Percentiles rank a stretch among this genome's conserved stretches.
phyloP scores from a whole-genome alignment of 176 grass and related monocot species.

The Panicum miliaceum region DNA sequence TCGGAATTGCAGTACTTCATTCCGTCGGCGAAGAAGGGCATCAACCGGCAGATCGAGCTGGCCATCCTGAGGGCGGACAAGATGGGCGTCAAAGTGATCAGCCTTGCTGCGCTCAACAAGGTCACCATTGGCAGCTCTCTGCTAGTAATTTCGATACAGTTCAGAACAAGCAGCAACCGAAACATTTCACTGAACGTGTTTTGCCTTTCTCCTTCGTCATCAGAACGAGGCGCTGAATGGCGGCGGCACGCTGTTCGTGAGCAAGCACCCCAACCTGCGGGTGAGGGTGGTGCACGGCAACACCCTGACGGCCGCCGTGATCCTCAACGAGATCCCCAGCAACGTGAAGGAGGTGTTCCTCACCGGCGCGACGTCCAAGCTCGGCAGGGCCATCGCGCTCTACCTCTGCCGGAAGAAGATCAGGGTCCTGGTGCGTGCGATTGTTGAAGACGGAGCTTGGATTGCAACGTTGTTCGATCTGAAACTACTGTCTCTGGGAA shows the following conservation, averaged over 20 bases:
- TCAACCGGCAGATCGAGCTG: slow-evolving; percentile 86
- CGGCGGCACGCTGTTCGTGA: slow-evolving; percentile 79
- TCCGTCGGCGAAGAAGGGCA: slow-evolving; percentile 72
- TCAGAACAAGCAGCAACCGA: background rate
- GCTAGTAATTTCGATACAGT: background rate
- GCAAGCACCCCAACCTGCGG: slow-evolving; percentile 68
- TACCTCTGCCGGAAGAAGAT: slow-evolving; percentile 84
- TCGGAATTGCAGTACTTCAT: slow-evolving; percentile 64
- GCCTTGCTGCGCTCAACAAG: slow-evolving; percentile 94
- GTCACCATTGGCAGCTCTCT: background rate
- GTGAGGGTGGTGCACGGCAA: slow-evolving; percentile 94
- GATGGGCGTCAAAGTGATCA: slow-evolving; percentile 92
- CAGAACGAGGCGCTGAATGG: slow-evolving; percentile 93
- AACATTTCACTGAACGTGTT: background rate
- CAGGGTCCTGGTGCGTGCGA: slow-evolving; percentile 58
- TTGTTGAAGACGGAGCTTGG: background rate
- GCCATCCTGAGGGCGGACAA: slow-evolving; percentile 79
- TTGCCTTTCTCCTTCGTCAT: background rate
- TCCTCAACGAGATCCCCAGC: slow-evolving; percentile 78
- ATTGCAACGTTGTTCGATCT: background rate
- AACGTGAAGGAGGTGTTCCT: slow-evolving; percentile 79
- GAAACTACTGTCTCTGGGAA: background rate
- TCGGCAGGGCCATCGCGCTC: slow-evolving; percentile 84
- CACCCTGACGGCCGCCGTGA: slow-evolving; percentile 93
- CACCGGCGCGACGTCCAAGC: slow-evolving; percentile 91